Base-by-base conservation (phyloP, 805 yeast genomes). In the Candida jianshihensis region DNA sequence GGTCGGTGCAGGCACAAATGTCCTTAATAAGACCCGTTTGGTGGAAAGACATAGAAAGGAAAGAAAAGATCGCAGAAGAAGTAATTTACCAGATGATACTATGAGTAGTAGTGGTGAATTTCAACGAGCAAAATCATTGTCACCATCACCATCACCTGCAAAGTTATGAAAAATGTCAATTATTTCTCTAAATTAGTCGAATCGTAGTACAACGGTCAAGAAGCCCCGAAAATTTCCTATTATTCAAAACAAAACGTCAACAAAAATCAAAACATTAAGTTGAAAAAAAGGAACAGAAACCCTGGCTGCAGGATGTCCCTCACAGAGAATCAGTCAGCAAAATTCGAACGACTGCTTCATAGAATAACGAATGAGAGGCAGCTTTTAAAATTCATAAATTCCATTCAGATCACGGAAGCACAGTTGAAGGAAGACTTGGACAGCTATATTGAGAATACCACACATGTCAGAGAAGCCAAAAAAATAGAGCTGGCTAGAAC, bases 401-500 rank as follows among this genome's bases (percentile, higher is more conserved):
- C 55, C 6, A 46, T 53, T n/a, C 53, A 51, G 29, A 37, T 38
- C 20, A 37, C 54, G 6, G 53, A 52, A 33, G 11, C 39, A 4
- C 51, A 52, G 26, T 35, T 49, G 25, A 33, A 40, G 15, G 42
- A 41, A 21, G 55, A 51, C 6, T 42, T 53, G n/a, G 55, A 53
- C 35, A 33, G 31, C 10, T 53, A 28, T 36, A 48, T 52, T 16
- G 51, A 49, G 11, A 30, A 50, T n/a, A 35, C 51, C 17, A 44
- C 51, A 12, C 58, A 53, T 30, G 40, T 39, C 3, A 48, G 44
- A 34, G 58, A 53, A 34, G 37, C 47, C n/a, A 59, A 73, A 41
- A 63, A 66, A 20, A 54, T 79, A 31, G 90, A 83, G 47, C 59
- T 81, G 35, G 60, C 69, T 15, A 59, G 86, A 39, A 76, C 84